Percentiles rank a stretch among this genome's conserved stretches.
Conservation (phyloP, 1,284 basidiomycete genomes). For the Ustilago bromivora region DNA sequence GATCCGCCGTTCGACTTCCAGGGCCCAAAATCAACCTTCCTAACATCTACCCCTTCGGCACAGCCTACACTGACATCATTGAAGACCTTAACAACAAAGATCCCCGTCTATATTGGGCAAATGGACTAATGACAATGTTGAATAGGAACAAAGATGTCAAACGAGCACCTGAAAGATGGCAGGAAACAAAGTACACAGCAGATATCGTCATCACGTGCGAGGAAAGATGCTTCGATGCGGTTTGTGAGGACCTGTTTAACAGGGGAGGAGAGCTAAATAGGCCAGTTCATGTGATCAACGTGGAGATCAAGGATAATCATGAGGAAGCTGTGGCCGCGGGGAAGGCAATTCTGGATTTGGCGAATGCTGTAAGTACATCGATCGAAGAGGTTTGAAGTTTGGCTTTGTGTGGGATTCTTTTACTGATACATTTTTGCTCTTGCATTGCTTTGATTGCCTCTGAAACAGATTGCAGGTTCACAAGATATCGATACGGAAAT, state of each 20-base stretch:
- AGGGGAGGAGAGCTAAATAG: slow-evolving; percentile 92
- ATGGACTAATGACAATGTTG: slow-evolving; percentile 96
- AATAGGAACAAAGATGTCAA: slow-evolving; percentile 95
- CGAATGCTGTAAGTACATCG: slow-evolving; percentile 78
- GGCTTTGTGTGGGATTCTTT: not conserved
- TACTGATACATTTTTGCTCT: not conserved
- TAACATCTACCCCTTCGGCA: slow-evolving; percentile 96
- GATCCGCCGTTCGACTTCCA: slow-evolving; percentile 94
- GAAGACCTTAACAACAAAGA: slow-evolving; percentile 91
- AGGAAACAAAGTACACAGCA: slow-evolving; percentile 85
- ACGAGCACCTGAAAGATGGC: slow-evolving; percentile 94
- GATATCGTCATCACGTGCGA: slow-evolving; percentile 99
- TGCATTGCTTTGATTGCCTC: not conserved
- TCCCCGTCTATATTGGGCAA: slow-evolving; percentile 85
- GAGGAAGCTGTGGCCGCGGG: slow-evolving; percentile 97
- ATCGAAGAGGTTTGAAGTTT: not conserved
- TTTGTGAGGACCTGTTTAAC: slow-evolving; percentile 92
- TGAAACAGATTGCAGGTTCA: slow-evolving; percentile 81
- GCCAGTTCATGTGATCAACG: slow-evolving; percentile 95
- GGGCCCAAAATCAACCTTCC: slow-evolving; percentile 97
- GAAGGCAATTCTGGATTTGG: slow-evolving; percentile 93
- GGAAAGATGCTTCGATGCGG: slow-evolving; percentile 97
- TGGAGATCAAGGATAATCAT: slow-evolving; percentile 99
- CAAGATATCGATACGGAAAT: slow-evolving; percentile 92
- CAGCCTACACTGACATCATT: slow-evolving; percentile 97